phyloP scores from a whole-genome alignment of 345 rosid species.

The Crucihimalaya himalaica region DNA sequence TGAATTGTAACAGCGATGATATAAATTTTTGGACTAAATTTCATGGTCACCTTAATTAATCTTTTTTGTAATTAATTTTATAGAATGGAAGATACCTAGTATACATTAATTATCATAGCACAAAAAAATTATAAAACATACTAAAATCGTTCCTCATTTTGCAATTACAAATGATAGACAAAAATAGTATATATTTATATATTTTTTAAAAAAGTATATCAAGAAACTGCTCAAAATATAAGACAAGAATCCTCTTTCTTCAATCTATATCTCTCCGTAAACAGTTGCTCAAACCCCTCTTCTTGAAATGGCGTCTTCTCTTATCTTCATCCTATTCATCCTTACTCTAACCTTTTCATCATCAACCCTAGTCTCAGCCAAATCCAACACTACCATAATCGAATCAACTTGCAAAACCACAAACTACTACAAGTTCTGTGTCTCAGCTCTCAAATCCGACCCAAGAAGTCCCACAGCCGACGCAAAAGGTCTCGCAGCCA shows the following conservation, averaged over 20 bases:
- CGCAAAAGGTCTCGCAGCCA: slow-evolving; percentile 65
- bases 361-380: slow-evolving; percentile 9
- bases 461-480: slow-evolving; percentile 57
- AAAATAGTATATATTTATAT: not conserved
- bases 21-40: no score
- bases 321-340: slow-evolving; percentile 26
- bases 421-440: slow-evolving; percentile 66
- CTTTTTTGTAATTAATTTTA: no score
- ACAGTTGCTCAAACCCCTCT: slow-evolving; percentile 4
- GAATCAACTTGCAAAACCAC: slow-evolving; percentile 69
- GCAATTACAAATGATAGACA: not conserved
- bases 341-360: slow-evolving; percentile 32
- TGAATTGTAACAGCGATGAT: no score
- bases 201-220: not conserved
- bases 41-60: no score
- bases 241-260: slow-evolving; percentile 23
- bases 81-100: no score
- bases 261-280: slow-evolving; percentile 10
- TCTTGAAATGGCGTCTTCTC: slow-evolving; percentile 30
- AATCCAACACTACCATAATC: slow-evolving; percentile 46
- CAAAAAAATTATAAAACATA: no score
- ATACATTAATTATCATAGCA: no score
- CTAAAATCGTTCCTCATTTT: not conserved
- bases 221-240: slow-evolving; percentile 9
- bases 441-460: slow-evolving; percentile 70